Percentiles rank a stretch among this genome's conserved stretches.
phyloP scores from a whole-genome alignment of 257 asterid genomes.

The Solanum infundibuliforme region DNA sequence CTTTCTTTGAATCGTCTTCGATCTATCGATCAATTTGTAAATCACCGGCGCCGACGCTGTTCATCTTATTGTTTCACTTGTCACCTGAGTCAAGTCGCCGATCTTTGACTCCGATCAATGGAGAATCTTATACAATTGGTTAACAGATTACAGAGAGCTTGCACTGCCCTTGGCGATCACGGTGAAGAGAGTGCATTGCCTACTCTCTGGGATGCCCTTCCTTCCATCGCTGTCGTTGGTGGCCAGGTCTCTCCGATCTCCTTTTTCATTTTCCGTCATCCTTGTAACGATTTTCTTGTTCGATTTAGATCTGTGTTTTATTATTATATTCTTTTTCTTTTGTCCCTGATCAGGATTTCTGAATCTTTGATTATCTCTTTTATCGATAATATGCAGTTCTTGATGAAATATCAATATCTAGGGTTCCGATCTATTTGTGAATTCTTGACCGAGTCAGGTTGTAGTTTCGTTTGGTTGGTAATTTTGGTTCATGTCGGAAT shows the following conservation, averaged over 20 bases:
- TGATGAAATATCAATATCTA: neutral
- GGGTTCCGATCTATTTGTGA: neutral
- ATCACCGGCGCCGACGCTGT: neutral
- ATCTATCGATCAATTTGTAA: neutral
- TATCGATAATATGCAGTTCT: neutral
- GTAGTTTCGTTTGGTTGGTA: neutral
- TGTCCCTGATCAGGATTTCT: neutral
- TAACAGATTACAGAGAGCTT: constrained; percentile 85
- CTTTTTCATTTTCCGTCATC: neutral
- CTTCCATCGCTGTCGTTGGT: constrained; percentile 94
- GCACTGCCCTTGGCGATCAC: constrained; percentile 91
- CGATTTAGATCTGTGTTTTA: neutral
- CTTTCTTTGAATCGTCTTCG: neutral
- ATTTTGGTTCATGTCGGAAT: neutral
- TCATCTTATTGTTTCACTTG: neutral
- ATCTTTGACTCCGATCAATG: constrained; percentile 34
- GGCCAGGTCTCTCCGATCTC: constrained; percentile 58
- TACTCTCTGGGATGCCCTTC: constrained; percentile 94
- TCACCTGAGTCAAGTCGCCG: constrained; percentile 17
- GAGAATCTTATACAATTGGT: constrained; percentile 82
- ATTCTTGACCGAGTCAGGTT: neutral
- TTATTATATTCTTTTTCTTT: neutral
- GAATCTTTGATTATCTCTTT: neutral
- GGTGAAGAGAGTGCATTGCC: constrained; percentile 89
- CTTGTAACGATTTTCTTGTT: neutral